Evolutionary conservation across 768 basidiomycete species (phyloP).

Genomic region (Termitomyces sp.): DNA sequence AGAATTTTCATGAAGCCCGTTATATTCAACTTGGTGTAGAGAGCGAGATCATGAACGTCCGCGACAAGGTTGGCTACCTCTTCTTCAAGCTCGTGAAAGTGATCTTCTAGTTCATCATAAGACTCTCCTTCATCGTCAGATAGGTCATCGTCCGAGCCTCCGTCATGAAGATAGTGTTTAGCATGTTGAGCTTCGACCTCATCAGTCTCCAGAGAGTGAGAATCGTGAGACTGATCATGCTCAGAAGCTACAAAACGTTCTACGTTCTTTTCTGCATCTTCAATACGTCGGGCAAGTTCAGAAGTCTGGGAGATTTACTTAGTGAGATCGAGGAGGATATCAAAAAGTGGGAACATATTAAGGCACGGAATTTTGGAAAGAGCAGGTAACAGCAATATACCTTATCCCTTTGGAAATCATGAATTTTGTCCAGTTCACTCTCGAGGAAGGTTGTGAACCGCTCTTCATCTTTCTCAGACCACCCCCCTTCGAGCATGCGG

Average conservation of each 20-base stretch:
- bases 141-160: conserved; percentile 68
- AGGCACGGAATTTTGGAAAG: background rate
- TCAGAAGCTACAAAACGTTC: conserved; percentile 69
- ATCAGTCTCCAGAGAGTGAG: conserved; percentile 14
- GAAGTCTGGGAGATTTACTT: conserved; percentile 46
- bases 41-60: conserved; percentile 84
- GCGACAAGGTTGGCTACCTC: conserved; percentile 94
- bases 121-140: conserved; percentile 45
- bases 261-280: conserved; percentile 77
- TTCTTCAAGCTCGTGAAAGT: conserved; percentile 85
- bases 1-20: conserved; percentile 99
- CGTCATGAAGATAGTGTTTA: conserved; percentile 49
- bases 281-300: conserved; percentile 79
- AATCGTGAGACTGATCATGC: conserved; percentile 9
- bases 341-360: background rate
- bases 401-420: conserved; percentile 90
- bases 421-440: conserved; percentile 87
- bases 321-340: background rate
- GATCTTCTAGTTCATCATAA: conserved; percentile 75
- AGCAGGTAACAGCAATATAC: conserved; percentile 28
- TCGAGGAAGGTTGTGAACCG: conserved; percentile 79
- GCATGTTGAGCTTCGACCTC: conserved; percentile 59
- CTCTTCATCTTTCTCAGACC: conserved; percentile 77
- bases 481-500: conserved; percentile 47
- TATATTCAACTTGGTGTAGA: conserved; percentile 95